Evolutionary conservation across 306 rosid genomes (phyloP).

Genomic region (Cucurbita moschata): DNA sequence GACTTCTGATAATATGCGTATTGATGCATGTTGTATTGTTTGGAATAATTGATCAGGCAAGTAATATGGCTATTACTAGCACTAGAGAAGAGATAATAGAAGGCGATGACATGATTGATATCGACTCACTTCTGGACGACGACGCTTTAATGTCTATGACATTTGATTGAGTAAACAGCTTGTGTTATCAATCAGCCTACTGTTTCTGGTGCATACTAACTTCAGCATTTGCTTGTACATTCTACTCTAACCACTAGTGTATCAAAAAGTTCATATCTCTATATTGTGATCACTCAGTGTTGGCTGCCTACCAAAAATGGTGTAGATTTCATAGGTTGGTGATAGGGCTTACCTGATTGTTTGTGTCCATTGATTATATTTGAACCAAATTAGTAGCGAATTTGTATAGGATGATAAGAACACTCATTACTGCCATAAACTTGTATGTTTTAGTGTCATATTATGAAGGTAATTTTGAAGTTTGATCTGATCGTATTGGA

Average conservation of each 20-base stretch:
- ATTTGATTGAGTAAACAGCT: constrained; percentile 24
- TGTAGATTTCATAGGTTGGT: constrained; percentile 2
- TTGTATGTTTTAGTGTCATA: not conserved
- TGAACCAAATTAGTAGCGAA: not conserved
- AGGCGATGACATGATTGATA: constrained; percentile 54
- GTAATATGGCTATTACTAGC: constrained; percentile 18
- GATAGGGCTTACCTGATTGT: constrained; percentile 2
- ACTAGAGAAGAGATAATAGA: constrained; percentile 37
- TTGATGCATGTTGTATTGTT: not conserved
- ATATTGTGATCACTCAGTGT: not conserved
- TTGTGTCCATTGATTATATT: not conserved
- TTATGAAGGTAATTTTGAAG: not conserved
- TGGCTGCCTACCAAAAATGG: constrained; percentile 4
- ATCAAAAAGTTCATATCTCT: not conserved
- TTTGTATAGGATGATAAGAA: constrained; percentile 2
- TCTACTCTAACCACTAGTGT: not conserved
- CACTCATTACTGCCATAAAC: not conserved
- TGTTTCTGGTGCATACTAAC: constrained; percentile 1
- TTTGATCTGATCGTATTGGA: not conserved
- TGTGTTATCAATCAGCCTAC: not conserved
- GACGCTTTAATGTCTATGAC: constrained; percentile 61
- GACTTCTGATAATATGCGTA: not conserved
- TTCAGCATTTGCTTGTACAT: not conserved
- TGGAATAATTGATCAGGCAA: constrained; percentile 23
- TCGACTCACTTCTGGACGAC: constrained; percentile 59